phyloP scores from a whole-genome alignment of 1,284 basidiomycete genomes.

The Fomes fomentarius region DNA sequence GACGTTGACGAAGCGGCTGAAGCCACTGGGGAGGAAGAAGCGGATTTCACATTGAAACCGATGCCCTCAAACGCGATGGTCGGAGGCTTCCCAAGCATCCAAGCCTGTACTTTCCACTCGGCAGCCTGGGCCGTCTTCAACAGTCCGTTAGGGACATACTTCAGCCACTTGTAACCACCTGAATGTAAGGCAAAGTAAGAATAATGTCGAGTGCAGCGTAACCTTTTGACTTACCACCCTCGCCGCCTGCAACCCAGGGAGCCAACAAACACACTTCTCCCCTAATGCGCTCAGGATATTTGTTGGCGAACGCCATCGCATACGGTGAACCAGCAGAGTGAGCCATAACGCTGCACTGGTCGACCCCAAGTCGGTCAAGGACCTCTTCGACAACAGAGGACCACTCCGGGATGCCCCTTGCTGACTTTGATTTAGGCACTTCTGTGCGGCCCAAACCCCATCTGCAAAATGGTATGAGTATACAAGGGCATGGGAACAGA shows the following conservation, averaged over 20 bases:
- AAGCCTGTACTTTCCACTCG: slow-evolving; percentile 95
- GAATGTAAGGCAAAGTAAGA: slow-evolving; percentile 4
- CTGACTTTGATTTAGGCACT: slow-evolving; percentile 64
- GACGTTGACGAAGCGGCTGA: slow-evolving; percentile 21
- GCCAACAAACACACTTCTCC: slow-evolving; percentile 91
- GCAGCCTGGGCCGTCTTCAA: slow-evolving; percentile 95
- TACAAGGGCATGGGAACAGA: not conserved
- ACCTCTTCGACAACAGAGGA: slow-evolving; percentile 89
- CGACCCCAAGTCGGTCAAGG: slow-evolving; percentile 78
- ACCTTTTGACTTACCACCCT: slow-evolving; percentile 68
- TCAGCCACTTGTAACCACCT: slow-evolving; percentile 94
- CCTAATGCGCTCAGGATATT: slow-evolving; percentile 71
- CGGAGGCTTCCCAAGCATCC: slow-evolving; percentile 95
- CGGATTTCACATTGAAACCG: slow-evolving; percentile 59
- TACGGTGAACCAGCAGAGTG: slow-evolving; percentile 98
- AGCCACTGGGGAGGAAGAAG: slow-evolving; percentile 17
- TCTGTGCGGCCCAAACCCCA: slow-evolving; percentile 95
- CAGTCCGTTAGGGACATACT: slow-evolving; percentile 92
- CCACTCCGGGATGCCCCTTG: slow-evolving; percentile 90
- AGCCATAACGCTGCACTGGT: slow-evolving; percentile 88
- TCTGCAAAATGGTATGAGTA: slow-evolving; percentile 38
- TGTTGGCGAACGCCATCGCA: slow-evolving; percentile 85
- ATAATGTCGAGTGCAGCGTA: not conserved
- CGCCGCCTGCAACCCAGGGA: slow-evolving; percentile 94
- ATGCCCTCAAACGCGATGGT: slow-evolving; percentile 80